Base-by-base conservation (phyloP, 768 basidiomycete genomes). In the Leccinum pellstonianum region DNA sequence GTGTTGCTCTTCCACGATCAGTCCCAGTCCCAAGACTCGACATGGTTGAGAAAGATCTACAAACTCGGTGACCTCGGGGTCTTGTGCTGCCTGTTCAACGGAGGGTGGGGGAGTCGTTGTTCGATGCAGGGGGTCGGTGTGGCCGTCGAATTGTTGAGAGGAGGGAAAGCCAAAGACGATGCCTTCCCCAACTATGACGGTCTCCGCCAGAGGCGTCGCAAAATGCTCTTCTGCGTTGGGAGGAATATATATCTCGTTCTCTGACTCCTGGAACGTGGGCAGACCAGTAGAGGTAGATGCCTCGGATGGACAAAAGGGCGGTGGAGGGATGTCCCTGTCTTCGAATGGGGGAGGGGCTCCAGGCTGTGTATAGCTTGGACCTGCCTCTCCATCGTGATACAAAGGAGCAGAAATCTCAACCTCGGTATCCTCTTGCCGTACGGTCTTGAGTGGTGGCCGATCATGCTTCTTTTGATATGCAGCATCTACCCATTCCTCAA, bases 391-490 rank as follows among this genome's bases (percentile, higher is more conserved):
- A 66, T 83, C 84, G 15, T 85, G 83, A 69, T 90, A 91, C 66
- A 80, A 79, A 47, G 89, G 90, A 10, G 82, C 83, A 3, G 77
- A 77, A 23, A 76, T 64, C 37, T 91, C 90, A 35, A 76, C 66
- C 37, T 91, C 90, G 15, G 62, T 60, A 54, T 93, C 92, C 57
- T 91, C 90, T 38, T 81, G 75, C 55, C 92, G 78, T 38, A 85
- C 81, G 0, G 92, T 94, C 67, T 78, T 83, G 3, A 80, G 71
- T 2, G 92, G 92, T 7, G 92, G 92, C 3, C 83, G 81, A 66
- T 94, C 92, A 65, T 93, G 91, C 70, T 94, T 94, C 79, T 94
- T 94, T 66, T 84, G 86, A 72, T 94, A 94, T 7, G 88, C 90
- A 31, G 80, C 81, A 61, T 90, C 90, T 21, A 91, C 73, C 55